Conservation (phyloP, 257 asterid genomes). For the Jasminum sambac region DNA sequence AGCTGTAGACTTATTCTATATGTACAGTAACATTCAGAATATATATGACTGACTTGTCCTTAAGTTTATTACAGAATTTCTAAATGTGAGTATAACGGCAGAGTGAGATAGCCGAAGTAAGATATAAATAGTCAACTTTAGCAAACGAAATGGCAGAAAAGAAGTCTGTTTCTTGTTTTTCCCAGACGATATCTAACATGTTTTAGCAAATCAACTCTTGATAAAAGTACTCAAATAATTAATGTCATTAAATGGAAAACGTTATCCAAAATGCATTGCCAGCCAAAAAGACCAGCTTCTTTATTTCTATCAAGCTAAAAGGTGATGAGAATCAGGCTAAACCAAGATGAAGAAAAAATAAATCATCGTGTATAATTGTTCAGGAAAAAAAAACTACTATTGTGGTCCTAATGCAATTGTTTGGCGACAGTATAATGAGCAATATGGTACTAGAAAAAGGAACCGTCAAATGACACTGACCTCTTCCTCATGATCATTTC, state of each 20-base stretch:
- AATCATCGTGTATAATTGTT: neutral
- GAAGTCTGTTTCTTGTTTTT: neutral
- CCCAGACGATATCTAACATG: neutral
- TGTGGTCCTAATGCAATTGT: neutral
- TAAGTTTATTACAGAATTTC: neutral
- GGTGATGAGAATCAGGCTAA: neutral
- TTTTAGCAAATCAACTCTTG: neutral
- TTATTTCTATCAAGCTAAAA: neutral
- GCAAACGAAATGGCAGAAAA: neutral
- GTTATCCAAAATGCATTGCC: neutral
- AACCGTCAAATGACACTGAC: conserved; percentile 39
- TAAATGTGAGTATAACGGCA: neutral
- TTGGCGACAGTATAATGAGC: neutral
- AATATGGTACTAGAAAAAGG: conserved; percentile 8
- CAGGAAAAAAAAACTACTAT: neutral
- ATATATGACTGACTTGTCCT: neutral
- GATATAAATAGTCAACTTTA: neutral
- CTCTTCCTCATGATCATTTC: conserved; percentile 84
- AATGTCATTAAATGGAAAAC: neutral
- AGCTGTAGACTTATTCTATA: neutral
- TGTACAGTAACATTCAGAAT: neutral
- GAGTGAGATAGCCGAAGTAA: no score
- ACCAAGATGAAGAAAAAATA: neutral
- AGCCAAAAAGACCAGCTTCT: neutral
- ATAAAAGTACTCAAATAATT: neutral